Evolutionary conservation across 2,329 filamentous ascomycete species (phyloP), one percentile per base, ranked within the genome.

Genomic region (Penicillium sp.): DNA sequence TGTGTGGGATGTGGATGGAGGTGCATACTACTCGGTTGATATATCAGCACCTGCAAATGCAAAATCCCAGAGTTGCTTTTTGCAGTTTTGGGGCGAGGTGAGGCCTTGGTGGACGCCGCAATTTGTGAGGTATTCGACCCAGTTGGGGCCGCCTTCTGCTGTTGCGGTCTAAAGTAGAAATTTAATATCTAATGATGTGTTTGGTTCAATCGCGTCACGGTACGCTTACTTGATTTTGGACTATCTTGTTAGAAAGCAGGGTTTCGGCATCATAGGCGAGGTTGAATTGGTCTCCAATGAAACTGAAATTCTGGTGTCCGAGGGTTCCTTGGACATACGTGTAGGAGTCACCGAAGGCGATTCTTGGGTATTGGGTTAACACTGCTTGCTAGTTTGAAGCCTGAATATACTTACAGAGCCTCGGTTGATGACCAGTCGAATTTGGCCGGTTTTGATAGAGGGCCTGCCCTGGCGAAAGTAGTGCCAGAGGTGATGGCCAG

Each of bases 1-100:
- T n/a, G n/a, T n/a, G n/a, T n/a, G n/a, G n/a, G n/a, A n/a, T 23
- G 2, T 21, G 2, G 13, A 5, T 3, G 17, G 21, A 57, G 12
- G n/a, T 19, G 52, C 71, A 59, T 58, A 77, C 74, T 73, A 76
- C 56, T 74, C 68, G 9, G 71, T 71, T 7, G 78, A 78, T 19
- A 83, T 77, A 55, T 84, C 80, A 0, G 80, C 75, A 3, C 82
- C 82, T 1, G 80, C 82, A 59, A 83, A 84, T 0, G 82, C 82
- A 63, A 84, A 84, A 56, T 84, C 78, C 82, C 82, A 85, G 0
- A 85, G 73, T 52, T 84, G 79, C 12, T 70, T 73, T 10, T 73
- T 60, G 63, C 82, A 84, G 21, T 71, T 69, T 27, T 68, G 66
- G 2, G 81, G 81, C 2, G 73, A 71, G 10, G 73, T 78, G 4